Evolutionary conservation across 495 filamentous ascomycete species (phyloP).

Genomic region (Chaetomium cochliodes): DNA sequence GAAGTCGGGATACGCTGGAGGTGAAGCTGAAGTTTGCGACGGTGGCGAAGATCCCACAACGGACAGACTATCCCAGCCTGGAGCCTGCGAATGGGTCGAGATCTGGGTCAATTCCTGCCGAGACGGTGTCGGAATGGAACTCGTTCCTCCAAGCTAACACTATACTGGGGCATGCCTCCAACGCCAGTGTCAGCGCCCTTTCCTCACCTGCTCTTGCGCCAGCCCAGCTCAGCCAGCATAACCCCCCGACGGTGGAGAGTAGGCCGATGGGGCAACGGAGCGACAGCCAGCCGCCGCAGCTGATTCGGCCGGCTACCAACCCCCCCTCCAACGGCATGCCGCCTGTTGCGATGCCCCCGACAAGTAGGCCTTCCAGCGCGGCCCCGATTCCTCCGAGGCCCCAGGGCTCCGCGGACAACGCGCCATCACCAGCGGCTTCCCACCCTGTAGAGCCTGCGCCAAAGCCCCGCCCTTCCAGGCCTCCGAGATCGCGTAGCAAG

Average conservation of each 20-base stretch:
- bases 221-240: constrained; percentile 27
- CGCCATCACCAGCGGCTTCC: constrained; percentile 22
- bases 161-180: constrained; percentile 36
- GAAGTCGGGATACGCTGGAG: constrained; percentile 85
- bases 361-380: constrained; percentile 14
- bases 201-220: constrained; percentile 36
- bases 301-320: constrained; percentile 29
- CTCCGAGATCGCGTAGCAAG: constrained; percentile 44
- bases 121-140: constrained; percentile 50
- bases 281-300: constrained; percentile 23
- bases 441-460: constrained; percentile 21
- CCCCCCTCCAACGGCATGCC: constrained; percentile 22
- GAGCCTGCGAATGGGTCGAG: constrained; percentile 28
- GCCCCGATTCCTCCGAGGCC: constrained; percentile 17
- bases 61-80: constrained; percentile 38
- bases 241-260: constrained; percentile 16
- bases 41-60: constrained; percentile 65
- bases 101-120: constrained; percentile 38
- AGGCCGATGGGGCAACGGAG: constrained; percentile 27
- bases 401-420: constrained; percentile 17
- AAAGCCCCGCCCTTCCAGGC: constrained; percentile 31
- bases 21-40: constrained; percentile 87
- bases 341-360: constrained; percentile 12
- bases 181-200: constrained; percentile 28
- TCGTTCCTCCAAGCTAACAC: constrained; percentile 47